Evolutionary conservation across 2,329 filamentous ascomycete species (phyloP), one percentile per base, ranked within the genome.

Genomic region (Dactylellina leptospora): DNA sequence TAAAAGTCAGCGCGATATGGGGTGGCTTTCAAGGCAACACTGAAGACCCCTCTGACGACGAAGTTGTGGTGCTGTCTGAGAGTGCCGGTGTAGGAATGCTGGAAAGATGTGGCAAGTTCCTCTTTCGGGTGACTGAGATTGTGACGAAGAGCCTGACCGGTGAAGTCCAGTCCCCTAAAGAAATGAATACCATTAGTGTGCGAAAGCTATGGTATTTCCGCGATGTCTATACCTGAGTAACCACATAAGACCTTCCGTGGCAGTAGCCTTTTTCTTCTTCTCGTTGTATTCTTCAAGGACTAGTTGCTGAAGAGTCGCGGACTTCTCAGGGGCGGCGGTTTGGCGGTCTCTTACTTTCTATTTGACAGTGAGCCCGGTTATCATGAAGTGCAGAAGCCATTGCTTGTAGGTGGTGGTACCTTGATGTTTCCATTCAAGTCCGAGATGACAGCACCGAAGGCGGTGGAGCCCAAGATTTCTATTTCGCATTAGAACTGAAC

Each of bases 1-100:
- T 97, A 97, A 80, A 99, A 97, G 81, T 93, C 91, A 80, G 91
- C 91, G 76, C 93, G 87, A 85, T 97, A 96, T 1, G 95, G 95
- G 76, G 90, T 93, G 16, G 92, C 93, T 76, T 87, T 86, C 92
- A 99, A 96, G 80, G 93, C 93, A 74, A 92, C 90, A 77, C 85
- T 90, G 85, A 97, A 97, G 79, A 97, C 85, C 73, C 92, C 92
- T 85, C 96, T 96, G 77, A 97, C 83, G 74, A 97, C 77, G 81
- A 96, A 92, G 79, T 85, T 87, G 84, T 99, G 95, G 83, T 96
- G 88, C 23, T 90, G 90, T 84, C 96, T 96, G 77, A 99, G 89
- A 53, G 93, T 97, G 77, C 83, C 84, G 79, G 85, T 86, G 82
- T 99, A 99, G 76, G 93, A 91, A 63, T 83, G 82, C 77, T 90